Percentiles rank a stretch among this genome's conserved stretches.
phyloP scores from a whole-genome alignment of 2,329 filamentous ascomycete species.

The Raffaelea arxii region DNA sequence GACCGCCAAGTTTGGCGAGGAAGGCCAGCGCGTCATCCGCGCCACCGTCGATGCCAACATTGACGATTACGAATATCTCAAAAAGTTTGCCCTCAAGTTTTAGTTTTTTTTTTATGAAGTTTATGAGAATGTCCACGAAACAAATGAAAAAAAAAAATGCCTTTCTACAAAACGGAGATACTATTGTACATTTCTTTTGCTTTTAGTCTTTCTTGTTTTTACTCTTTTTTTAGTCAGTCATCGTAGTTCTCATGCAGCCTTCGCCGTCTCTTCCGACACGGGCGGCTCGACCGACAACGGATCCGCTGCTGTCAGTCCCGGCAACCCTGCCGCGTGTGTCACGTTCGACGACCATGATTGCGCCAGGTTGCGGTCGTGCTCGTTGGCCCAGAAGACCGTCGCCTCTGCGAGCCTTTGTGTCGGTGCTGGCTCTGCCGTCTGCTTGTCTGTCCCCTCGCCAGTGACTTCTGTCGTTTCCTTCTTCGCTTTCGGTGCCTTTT shows the following conservation, averaged over 20 bases:
- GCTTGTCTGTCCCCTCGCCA: constrained; percentile 12
- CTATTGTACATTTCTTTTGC: constrained; percentile 1
- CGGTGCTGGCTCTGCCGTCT: constrained; percentile 4
- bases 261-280: background rate
- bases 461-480: constrained; percentile 9
- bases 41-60: constrained; percentile 63
- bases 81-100: constrained; percentile 61
- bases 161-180: background rate
- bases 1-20: constrained; percentile 62
- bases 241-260: background rate
- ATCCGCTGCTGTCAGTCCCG: constrained; percentile 11
- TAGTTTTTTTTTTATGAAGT: constrained; percentile 16
- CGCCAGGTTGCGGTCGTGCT: constrained; percentile 36
- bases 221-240: background rate
- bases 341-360: constrained; percentile 43
- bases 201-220: background rate
- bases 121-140: background rate
- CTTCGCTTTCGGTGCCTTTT: background rate
- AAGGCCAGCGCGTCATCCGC: constrained; percentile 60
- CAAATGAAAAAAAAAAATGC: background rate
- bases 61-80: constrained; percentile 71
- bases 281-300: constrained; percentile 2
- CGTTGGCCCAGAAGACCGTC: constrained; percentile 42
- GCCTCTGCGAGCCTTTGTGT: constrained; percentile 18
- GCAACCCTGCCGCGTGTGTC: constrained; percentile 33